A percentile compares a stretch with the other conserved stretches of the same genome.
These are phyloP conservation scores for Colletotrichum cuscutae DNA, from an alignment of 2,329 filamentous ascomycete genomes.

Conservation along the genomic window DNA sequence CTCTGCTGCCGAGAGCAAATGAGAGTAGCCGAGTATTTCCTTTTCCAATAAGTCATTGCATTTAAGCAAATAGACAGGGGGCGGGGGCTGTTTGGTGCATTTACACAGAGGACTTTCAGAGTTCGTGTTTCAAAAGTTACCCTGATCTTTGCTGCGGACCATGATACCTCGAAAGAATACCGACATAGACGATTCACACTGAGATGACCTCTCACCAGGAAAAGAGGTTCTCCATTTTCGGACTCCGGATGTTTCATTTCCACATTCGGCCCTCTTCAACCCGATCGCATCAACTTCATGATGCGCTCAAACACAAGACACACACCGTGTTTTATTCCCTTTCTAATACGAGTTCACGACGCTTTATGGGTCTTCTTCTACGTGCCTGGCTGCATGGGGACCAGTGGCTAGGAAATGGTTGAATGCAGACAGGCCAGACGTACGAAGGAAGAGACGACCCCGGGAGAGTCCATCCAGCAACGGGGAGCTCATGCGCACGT, in stretches of 20 bases:
- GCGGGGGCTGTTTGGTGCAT: constrained; percentile 58
- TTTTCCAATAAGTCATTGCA: constrained; percentile 49
- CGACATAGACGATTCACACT: constrained; percentile 55
- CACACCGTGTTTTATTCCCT: constrained; percentile 28
- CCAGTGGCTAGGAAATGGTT: constrained; percentile 2
- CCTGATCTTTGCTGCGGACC: constrained; percentile 52
- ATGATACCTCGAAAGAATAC: constrained; percentile 58
- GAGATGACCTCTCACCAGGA: constrained; percentile 46
- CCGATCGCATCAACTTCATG: constrained; percentile 5
- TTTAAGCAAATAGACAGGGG: constrained; percentile 62
- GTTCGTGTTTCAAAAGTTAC: constrained; percentile 60
- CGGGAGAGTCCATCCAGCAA: constrained; percentile 22
- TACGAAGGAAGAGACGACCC: constrained; percentile 24
- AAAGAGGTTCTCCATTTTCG: constrained; percentile 40
- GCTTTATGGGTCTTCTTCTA: constrained; percentile 30
- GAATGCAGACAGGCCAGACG: constrained; percentile 13
- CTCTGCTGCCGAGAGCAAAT: constrained; percentile 56
- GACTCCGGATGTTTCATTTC: constrained; percentile 44
- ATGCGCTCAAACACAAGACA: constrained; percentile 17
- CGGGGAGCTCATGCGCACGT: constrained; percentile 20
- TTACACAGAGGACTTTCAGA: constrained; percentile 56
- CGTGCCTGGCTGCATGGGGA: constrained; percentile 22
- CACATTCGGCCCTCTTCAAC: constrained; percentile 41
- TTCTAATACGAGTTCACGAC: constrained; percentile 36
- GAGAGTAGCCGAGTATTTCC: constrained; percentile 38